Percentiles rank a stretch among this genome's conserved stretches.
Evolutionary conservation across 352 stramenopile genomes (phyloP).

Genomic region (Globisporangium viniferum): DNA sequence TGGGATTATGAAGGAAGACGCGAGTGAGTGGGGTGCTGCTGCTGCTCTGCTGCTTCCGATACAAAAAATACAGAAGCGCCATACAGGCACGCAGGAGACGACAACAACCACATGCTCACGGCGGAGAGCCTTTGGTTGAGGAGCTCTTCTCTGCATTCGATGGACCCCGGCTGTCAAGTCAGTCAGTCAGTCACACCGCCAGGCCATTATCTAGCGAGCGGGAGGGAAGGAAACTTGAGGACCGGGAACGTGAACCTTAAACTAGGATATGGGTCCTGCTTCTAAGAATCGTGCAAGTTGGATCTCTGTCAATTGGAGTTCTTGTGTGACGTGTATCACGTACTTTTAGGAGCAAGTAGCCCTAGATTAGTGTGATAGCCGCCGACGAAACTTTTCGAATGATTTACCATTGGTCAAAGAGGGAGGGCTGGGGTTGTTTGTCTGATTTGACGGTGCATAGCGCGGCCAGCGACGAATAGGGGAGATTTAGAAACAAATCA

Average conservation of each 20-base stretch:
- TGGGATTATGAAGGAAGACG: conserved; percentile 5
- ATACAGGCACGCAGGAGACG: not conserved
- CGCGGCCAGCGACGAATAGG: not conserved
- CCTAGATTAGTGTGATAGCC: not conserved
- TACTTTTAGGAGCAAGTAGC: not conserved
- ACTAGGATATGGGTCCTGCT: not conserved
- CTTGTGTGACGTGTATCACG: not conserved
- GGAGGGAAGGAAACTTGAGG: not conserved
- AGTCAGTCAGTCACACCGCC: conserved; percentile 1
- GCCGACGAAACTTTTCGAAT: not conserved
- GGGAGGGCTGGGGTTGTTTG: not conserved
- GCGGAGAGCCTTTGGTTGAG: not conserved
- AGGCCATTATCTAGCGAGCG: not conserved
- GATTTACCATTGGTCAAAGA: conserved; percentile 3
- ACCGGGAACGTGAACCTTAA: not conserved
- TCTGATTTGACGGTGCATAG: conserved; percentile 3
- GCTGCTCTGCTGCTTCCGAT: not conserved
- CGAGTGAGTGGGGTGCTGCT: not conserved
- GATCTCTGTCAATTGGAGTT: too few species aligned
- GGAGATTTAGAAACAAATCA: not conserved
- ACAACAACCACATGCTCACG: not conserved
- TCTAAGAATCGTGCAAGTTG: not conserved
- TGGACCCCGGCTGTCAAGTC: conserved; percentile 6
- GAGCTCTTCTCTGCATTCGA: not conserved
- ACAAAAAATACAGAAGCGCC: not conserved